Evolutionary conservation across 176 grass and related monocot genomes (phyloP).

Genomic region (Aegilops longissima): DNA sequence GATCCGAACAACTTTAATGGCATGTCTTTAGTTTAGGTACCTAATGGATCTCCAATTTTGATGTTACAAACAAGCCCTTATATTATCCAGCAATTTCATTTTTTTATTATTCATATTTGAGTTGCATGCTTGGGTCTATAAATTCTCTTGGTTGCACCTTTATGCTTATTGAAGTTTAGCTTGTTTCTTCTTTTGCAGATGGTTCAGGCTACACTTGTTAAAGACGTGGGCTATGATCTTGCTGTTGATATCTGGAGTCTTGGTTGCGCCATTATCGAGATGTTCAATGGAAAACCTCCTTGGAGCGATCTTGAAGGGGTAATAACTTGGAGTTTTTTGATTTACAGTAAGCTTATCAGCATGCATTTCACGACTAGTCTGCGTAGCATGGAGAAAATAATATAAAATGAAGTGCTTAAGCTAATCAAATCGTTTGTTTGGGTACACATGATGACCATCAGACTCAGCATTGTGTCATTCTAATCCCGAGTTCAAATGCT

Average conservation of each 20-base stretch:
- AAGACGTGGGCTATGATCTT: constrained; percentile 74
- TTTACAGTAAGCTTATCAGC: constrained; percentile 25
- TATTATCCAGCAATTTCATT: background rate
- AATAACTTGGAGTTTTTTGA: constrained; percentile 33
- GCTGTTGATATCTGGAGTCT: constrained; percentile 99
- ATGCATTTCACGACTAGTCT: constrained; percentile 27
- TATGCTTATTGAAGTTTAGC: constrained; percentile 10
- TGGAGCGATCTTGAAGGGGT: constrained; percentile 94
- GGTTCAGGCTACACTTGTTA: constrained; percentile 66
- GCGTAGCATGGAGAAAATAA: constrained; percentile 8
- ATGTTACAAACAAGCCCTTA: background rate
- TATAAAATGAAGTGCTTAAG: constrained; percentile 12
- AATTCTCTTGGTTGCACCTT: background rate
- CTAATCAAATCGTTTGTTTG: constrained; percentile 1
- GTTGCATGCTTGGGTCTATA: constrained; percentile 13
- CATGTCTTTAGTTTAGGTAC: background rate
- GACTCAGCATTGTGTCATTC: background rate
- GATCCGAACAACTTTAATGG: background rate
- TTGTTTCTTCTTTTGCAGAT: constrained; percentile 55
- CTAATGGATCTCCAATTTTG: background rate
- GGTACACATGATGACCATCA: background rate
- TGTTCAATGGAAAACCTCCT: constrained; percentile 86
- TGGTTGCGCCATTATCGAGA: constrained; percentile 95
- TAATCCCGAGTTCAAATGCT: too few species aligned
- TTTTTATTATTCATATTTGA: background rate